phyloP scores from a whole-genome alignment of 495 filamentous ascomycete species.

The Cairneyella variabilis region DNA sequence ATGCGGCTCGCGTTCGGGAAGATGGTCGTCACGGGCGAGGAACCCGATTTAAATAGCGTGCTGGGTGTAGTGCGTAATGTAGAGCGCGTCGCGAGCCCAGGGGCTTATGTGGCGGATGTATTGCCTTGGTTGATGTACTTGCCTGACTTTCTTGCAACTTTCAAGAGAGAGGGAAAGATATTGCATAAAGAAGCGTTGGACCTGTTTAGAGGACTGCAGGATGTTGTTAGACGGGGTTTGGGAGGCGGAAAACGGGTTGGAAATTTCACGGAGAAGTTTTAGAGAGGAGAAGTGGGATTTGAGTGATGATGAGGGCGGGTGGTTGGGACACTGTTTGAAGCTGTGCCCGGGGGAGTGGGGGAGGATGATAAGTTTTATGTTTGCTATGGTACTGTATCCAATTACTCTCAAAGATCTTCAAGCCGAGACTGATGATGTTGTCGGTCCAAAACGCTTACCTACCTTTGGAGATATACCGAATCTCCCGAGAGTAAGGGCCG shows the following conservation, averaged over 20 bases:
- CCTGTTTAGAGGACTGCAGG: slow-evolving; percentile 26
- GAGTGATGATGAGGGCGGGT: slow-evolving; percentile 27
- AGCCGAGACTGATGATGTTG: slow-evolving; percentile 52
- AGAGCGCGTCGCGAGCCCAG: slow-evolving; percentile 31
- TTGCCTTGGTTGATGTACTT: slow-evolving; percentile 31
- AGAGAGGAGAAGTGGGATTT: slow-evolving; percentile 25
- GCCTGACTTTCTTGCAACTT: slow-evolving; percentile 30
- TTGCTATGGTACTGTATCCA: no score
- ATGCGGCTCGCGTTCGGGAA: slow-evolving; percentile 30
- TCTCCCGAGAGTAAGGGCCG: slow-evolving; percentile 47
- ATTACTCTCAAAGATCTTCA: no score
- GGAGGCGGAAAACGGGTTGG: slow-evolving; percentile 16
- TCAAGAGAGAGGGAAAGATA: slow-evolving; percentile 29
- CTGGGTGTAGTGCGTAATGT: slow-evolving; percentile 27
- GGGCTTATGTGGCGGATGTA: slow-evolving; percentile 33
- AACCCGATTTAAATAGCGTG: slow-evolving; percentile 27
- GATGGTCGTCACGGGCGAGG: slow-evolving; percentile 27
- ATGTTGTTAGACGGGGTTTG: slow-evolving; percentile 28
- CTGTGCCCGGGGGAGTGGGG: slow-evolving; percentile 37
- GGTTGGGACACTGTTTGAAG: slow-evolving; percentile 40
- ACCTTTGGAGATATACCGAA: slow-evolving; percentile 41
- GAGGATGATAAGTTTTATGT: slow-evolving; percentile 31
- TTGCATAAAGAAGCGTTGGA: slow-evolving; percentile 29
- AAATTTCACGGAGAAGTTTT: slow-evolving; percentile 23
- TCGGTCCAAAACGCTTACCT: slow-evolving; percentile 44